Conservation (phyloP, 805 yeast species). For the Torulaspora gathmanii region DNA sequence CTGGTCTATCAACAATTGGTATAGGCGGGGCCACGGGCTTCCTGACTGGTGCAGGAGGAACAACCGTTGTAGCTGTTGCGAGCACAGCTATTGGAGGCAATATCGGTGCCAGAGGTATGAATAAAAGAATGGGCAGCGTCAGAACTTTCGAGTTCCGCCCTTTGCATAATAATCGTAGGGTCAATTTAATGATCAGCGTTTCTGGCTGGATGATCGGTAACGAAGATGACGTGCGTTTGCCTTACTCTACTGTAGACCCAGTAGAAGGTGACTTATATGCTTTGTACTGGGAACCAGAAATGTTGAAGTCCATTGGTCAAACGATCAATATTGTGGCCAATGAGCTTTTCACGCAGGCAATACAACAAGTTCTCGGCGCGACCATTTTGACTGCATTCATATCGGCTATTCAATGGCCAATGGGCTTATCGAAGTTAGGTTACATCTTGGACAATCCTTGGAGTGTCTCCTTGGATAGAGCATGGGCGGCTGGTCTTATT, state of each 20-base stretch:
- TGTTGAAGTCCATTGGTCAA: slow-evolving; percentile 93
- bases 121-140: slow-evolving; percentile 82
- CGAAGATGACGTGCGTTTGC: slow-evolving; percentile 91
- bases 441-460: slow-evolving; percentile 94
- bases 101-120: slow-evolving; percentile 83
- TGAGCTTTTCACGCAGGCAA: slow-evolving; percentile 86
- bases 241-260: slow-evolving; percentile 95
- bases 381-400: slow-evolving; percentile 84
- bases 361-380: slow-evolving; percentile 92
- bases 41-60: slow-evolving; percentile 94
- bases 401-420: slow-evolving; percentile 89
- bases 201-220: slow-evolving; percentile 98
- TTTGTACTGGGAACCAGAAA: slow-evolving; percentile 95
- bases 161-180: slow-evolving; percentile 81
- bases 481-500: slow-evolving; percentile 92
- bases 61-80: slow-evolving; percentile 86
- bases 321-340: slow-evolving; percentile 90
- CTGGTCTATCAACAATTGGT: slow-evolving; percentile 93
- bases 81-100: slow-evolving; percentile 88
- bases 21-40: slow-evolving; percentile 90
- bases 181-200: slow-evolving; percentile 81
- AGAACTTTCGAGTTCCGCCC: slow-evolving; percentile 93
- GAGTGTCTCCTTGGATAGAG: slow-evolving; percentile 94
- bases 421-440: slow-evolving; percentile 83
- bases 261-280: slow-evolving; percentile 96